Percentiles rank a stretch among this genome's conserved stretches.
Conservation (phyloP, 768 basidiomycete species). For the Termitomyces heimii region DNA sequence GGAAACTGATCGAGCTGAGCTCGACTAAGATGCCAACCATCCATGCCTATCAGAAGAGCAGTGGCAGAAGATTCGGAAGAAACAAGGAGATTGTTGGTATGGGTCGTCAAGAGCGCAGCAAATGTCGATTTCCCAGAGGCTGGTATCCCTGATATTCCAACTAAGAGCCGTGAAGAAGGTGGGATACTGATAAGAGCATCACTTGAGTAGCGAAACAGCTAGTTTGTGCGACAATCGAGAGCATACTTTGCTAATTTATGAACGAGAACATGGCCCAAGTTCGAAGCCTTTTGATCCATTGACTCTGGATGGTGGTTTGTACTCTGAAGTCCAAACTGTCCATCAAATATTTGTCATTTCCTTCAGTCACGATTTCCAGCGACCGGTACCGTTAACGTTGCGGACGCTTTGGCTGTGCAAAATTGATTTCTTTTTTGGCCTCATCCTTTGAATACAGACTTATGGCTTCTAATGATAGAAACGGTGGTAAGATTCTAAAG, state of each 20-base stretch:
- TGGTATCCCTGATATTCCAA: constrained; percentile 75
- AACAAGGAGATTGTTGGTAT: constrained; percentile 40
- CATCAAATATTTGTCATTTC: neutral
- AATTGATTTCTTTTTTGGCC: neutral
- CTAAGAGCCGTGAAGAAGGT: constrained; percentile 44
- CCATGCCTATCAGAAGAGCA: constrained; percentile 72
- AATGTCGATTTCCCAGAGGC: constrained; percentile 87
- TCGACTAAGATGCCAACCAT: constrained; percentile 90
- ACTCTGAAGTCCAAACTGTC: neutral
- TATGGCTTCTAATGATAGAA: constrained; percentile 23
- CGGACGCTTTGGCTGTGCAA: constrained; percentile 4
- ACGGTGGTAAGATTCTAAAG: constrained; percentile 29
- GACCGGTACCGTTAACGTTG: no score
- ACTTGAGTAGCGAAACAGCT: neutral
- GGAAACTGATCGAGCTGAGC: constrained; percentile 70
- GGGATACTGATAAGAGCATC: constrained; percentile 24
- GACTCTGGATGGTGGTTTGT: neutral
- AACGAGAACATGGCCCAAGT: constrained; percentile 33
- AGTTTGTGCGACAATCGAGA: constrained; percentile 1
- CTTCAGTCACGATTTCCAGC: neutral
- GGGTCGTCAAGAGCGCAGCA: constrained; percentile 48
- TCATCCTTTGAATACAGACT: neutral
- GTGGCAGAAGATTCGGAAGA: constrained; percentile 10
- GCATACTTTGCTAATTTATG: constrained; percentile 32
- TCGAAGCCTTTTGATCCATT: constrained; percentile 35